phyloP scores from a whole-genome alignment of 192 early-diverging fungal genomes.

The Rhizoclosmatium globosum region DNA sequence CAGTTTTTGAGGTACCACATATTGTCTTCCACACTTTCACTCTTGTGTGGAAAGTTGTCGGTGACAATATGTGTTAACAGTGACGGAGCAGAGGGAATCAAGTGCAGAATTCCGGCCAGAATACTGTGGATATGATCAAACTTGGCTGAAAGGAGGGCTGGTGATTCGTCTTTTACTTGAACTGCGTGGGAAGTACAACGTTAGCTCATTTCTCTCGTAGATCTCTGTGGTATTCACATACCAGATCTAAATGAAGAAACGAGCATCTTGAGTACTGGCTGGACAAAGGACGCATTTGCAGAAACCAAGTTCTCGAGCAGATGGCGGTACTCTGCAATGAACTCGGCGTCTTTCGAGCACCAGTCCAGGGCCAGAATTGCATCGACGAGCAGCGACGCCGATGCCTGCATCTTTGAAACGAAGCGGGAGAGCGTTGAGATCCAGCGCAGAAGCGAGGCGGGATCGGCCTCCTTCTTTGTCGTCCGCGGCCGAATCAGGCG shows the following conservation, averaged over 20 bases:
- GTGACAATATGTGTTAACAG: conserved; percentile 68
- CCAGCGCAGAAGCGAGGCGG: background rate
- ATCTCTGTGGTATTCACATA: conserved; percentile 34
- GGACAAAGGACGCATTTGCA: conserved; percentile 74
- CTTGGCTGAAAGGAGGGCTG: conserved; percentile 6
- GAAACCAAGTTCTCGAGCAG: conserved; percentile 79
- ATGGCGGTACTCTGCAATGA: conserved; percentile 61
- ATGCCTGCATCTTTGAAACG: conserved; percentile 7
- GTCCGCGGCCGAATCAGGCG: background rate
- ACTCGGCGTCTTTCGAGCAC: background rate
- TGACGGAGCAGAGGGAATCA: conserved; percentile 76
- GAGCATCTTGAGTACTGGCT: conserved; percentile 66
- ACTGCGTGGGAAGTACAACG: background rate
- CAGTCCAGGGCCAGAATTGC: background rate
- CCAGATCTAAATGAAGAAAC: conserved; percentile 62
- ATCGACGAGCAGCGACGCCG: background rate
- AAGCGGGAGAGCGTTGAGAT: background rate
- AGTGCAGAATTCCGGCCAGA: conserved; percentile 63
- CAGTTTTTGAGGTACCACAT: conserved; percentile 78
- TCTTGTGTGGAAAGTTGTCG: conserved; percentile 77
- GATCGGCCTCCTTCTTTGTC: background rate
- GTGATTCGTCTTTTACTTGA: background rate
- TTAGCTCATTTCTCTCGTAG: background rate
- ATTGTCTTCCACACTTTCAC: conserved; percentile 63
- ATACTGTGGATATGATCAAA: conserved; percentile 72